phyloP scores from a whole-genome alignment of 2,329 filamentous ascomycete species.

The Bertia moriformis region DNA sequence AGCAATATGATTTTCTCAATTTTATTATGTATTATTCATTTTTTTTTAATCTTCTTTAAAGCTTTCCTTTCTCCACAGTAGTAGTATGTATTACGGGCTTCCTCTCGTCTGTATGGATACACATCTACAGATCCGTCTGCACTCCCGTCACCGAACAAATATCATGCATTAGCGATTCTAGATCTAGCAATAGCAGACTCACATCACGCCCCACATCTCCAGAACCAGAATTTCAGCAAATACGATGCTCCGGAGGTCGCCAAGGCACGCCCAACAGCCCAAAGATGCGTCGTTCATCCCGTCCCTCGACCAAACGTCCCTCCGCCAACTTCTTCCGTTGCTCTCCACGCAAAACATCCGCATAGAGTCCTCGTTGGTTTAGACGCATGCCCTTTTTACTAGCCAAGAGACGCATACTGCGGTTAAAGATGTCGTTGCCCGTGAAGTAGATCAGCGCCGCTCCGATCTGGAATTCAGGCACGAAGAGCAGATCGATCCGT shows the following conservation, averaged over 20 bases:
- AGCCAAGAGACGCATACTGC: conserved; percentile 68
- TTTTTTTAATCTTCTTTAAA: too few relatives aligned
- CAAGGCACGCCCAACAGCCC: conserved; percentile 70
- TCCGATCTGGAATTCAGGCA: conserved; percentile 65
- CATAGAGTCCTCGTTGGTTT: conserved; percentile 71
- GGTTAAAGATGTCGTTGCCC: conserved; percentile 87
- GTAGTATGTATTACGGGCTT: too few relatives aligned
- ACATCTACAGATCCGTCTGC: too few relatives aligned
- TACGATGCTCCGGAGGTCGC: conserved; percentile 62
- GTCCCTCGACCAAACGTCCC: conserved; percentile 59
- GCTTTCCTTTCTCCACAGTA: too few relatives aligned
- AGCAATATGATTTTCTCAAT: too few relatives aligned
- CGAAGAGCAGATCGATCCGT: conserved; percentile 71
- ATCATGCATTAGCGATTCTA: background rate
- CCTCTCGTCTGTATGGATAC: too few relatives aligned
- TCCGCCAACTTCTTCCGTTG: conserved; percentile 45
- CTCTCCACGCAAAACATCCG: conserved; percentile 47
- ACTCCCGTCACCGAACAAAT: background rate
- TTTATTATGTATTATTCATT: too few relatives aligned
- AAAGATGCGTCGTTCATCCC: conserved; percentile 68
- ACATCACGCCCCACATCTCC: too few relatives aligned
- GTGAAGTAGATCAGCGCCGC: conserved; percentile 91
- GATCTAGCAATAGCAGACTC: background rate
- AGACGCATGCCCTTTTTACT: conserved; percentile 69
- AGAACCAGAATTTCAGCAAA: conserved; percentile 47